Evolutionary conservation across 2,329 filamentous ascomycete species (phyloP).

Genomic region (Macrophomina pseudophaseolina): DNA sequence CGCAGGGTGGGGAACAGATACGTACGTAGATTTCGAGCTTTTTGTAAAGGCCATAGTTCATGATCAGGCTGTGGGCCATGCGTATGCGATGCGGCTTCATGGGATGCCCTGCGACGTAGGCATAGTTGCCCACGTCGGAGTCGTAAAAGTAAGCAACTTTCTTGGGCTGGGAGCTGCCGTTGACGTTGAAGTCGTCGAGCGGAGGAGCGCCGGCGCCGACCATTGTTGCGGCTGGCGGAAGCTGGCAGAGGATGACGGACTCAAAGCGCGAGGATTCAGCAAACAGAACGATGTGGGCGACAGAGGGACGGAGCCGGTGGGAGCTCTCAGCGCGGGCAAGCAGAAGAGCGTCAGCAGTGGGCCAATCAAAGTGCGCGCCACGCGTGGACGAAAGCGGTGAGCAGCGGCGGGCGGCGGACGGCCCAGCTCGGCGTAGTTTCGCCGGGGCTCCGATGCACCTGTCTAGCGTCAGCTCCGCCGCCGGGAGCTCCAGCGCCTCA

Average conservation of each 20-base stretch:
- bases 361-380: not conserved
- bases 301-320: not conserved
- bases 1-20: constrained; percentile 26
- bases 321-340: constrained; percentile 1
- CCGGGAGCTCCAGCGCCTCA: constrained; percentile 23
- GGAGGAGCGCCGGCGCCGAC: constrained; percentile 27
- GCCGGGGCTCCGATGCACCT: constrained; percentile 11
- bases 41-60: constrained; percentile 76
- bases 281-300: not conserved
- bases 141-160: constrained; percentile 99
- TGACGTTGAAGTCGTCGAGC: constrained; percentile 29
- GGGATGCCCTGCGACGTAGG: constrained; percentile 78
- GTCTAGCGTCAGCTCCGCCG: constrained; percentile 17
- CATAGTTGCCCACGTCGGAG: constrained; percentile 97
- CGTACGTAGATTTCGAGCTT: constrained; percentile 74
- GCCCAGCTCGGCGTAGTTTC: constrained; percentile 5
- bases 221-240: constrained; percentile 26
- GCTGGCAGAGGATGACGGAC: not conserved
- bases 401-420: constrained; percentile 2
- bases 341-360: constrained; percentile 4
- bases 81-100: constrained; percentile 73
- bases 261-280: not conserved
- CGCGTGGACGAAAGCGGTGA: constrained; percentile 3
- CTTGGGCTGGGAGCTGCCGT: constrained; percentile 49
- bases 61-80: constrained; percentile 68